Evolutionary conservation across 2,329 filamentous ascomycete species (phyloP).

Genomic region (Plectosphaerella sp.): DNA sequence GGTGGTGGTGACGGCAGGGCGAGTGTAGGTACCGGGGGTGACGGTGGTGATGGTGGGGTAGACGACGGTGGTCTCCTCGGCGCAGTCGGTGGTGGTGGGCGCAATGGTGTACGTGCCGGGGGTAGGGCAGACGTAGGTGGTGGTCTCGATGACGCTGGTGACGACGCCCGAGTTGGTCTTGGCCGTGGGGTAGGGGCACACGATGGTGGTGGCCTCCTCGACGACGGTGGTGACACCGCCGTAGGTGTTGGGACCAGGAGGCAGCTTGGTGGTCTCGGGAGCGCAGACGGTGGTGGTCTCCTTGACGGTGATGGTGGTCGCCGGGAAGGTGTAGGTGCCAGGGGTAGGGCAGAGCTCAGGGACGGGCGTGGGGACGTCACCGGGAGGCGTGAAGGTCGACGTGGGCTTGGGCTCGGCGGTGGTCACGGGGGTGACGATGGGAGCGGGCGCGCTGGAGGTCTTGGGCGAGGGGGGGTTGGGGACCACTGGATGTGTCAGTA

Average conservation of each 20-base stretch:
- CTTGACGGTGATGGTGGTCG: constrained; percentile 64
- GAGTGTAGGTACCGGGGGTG: constrained; percentile 68
- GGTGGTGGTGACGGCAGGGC: constrained; percentile 61
- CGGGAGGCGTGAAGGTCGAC: constrained; percentile 36
- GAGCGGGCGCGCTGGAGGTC: constrained; percentile 16
- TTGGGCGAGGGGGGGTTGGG: constrained; percentile 27
- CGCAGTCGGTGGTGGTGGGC: constrained; percentile 58
- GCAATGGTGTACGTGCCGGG: constrained; percentile 74
- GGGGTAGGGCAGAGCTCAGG: constrained; percentile 56
- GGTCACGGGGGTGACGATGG: constrained; percentile 13
- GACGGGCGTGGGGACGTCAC: constrained; percentile 47
- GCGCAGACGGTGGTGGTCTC: constrained; percentile 64
- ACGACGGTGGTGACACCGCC: constrained; percentile 72
- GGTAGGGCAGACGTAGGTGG: constrained; percentile 68
- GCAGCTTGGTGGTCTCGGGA: constrained; percentile 56
- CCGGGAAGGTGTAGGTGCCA: constrained; percentile 72
- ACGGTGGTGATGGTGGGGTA: constrained; percentile 63
- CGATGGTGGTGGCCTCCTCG: constrained; percentile 59
- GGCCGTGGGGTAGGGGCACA: constrained; percentile 65
- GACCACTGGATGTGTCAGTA: constrained; percentile 22
- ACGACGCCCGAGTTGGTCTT: constrained; percentile 53
- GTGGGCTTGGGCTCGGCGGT: constrained; percentile 16
- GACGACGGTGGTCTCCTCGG: constrained; percentile 49
- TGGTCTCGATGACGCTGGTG: constrained; percentile 64
- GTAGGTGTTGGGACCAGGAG: constrained; percentile 62